Base-by-base conservation (phyloP, 805 yeast genomes). In the Candida rishiriensis region DNA sequence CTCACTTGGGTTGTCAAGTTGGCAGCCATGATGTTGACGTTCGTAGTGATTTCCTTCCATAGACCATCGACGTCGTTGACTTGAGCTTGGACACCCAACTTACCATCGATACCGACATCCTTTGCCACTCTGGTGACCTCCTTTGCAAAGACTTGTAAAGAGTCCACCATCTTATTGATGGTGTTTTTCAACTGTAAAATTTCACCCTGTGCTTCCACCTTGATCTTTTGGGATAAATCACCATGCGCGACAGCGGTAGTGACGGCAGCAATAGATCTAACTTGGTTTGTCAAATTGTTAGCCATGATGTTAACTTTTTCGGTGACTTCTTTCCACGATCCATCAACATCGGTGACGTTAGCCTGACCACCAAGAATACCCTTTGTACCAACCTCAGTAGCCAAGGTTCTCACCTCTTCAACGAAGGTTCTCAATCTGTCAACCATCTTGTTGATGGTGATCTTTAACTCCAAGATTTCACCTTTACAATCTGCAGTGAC, bases 21-120 rank as follows among this genome's bases (percentile, higher is more conserved):
- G n/a, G 91, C 81, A 41, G 96, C 96, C 96, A 88, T 88, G 18
- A 91, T 87, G 60, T 88, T 88, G 52, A 88, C 96, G 65, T 88
- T 88, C 15, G 93, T 85, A 26, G 95, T 88, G 57, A 88, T 88
- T 56, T 86, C 95, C 59, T 85, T 87, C 96, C 96, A 88, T 48
- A 87, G 67, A 2, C 96, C 96, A 64, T 87, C 95, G 17, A 88
- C 95, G 68, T 88, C 96, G 42, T 81, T 78, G 26, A 88, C 95
- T 60, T 88, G 93, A 8, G 96, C 95, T 60, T 87, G 95, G 39
- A 87, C 93, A 55, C 96, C 96, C 43, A 88, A 75, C 63, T 87
- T 88, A 69, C 96, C 96, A 58, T 88, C 91, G 40, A 87, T 86
- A 70, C 96, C 96, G 53, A 88, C 95, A 70, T 88, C 96, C 52